These are phyloP conservation scores for Cystobasidiaceae sp. DNA, from an alignment of 1,284 basidiomycete species.

Conservation along the genomic window DNA sequence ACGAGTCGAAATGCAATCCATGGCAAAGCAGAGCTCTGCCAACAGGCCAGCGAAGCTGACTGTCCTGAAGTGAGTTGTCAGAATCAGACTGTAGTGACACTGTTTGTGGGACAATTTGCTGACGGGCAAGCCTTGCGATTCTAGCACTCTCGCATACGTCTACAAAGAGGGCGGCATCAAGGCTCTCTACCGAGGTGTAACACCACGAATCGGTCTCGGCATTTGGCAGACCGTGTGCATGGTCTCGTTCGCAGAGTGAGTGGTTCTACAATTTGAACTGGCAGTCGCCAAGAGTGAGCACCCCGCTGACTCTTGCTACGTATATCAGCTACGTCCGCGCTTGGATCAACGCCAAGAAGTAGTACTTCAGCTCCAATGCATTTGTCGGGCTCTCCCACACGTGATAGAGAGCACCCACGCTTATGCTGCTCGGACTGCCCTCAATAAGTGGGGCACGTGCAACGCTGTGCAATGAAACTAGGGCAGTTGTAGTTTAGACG, in stretches of 20 bases:
- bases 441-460: too few relatives aligned
- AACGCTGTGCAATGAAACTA: too few relatives aligned
- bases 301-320: neutral
- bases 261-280: neutral
- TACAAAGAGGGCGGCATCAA: conserved; percentile 96
- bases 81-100: too few relatives aligned
- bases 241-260: conserved; percentile 65
- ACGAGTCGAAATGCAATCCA: conserved; percentile 98
- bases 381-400: too few relatives aligned
- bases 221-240: conserved; percentile 95
- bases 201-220: conserved; percentile 90
- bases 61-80: conserved; percentile 60
- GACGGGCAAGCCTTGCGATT: too few relatives aligned
- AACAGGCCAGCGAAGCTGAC: conserved; percentile 84
- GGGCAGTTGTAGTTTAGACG: too few relatives aligned
- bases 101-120: too few relatives aligned
- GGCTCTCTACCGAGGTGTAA: conserved; percentile 95
- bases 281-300: neutral
- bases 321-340: conserved; percentile 16
- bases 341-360: conserved; percentile 9
- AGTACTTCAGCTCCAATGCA: neutral
- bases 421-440: too few relatives aligned
- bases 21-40: conserved; percentile 68
- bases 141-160: conserved; percentile 76
- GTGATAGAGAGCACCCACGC: too few relatives aligned